phyloP scores from a whole-genome alignment of 176 grass and related monocot species.

The Cenchrus fungigraminus region DNA sequence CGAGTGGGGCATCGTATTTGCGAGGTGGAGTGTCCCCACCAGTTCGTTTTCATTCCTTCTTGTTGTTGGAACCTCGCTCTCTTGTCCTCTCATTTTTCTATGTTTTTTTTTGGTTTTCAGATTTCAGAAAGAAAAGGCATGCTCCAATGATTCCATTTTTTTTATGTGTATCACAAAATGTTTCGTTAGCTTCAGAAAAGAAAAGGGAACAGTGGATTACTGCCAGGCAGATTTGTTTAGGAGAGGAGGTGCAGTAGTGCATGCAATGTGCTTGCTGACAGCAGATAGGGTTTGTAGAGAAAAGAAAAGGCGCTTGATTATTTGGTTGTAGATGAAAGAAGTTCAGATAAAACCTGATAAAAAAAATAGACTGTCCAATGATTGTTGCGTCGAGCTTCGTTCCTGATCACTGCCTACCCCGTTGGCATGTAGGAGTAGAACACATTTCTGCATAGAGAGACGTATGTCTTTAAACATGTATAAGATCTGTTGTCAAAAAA shows the following conservation, averaged over 20 bases:
- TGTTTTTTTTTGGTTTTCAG: neutral
- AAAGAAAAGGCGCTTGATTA: neutral
- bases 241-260: neutral
- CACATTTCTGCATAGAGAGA: conserved; percentile 1
- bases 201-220: neutral
- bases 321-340: neutral
- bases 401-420: neutral
- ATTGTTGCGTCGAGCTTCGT: conserved; percentile 8
- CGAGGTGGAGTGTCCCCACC: conserved; percentile 28
- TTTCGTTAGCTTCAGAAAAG: neutral
- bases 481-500: too few species aligned
- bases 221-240: neutral
- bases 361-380: neutral
- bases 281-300: neutral
- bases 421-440: conserved; percentile 4
- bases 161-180: neutral
- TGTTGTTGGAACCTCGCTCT: conserved; percentile 15
- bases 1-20: conserved; percentile 40
- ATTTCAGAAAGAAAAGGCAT: neutral
- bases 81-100: neutral
- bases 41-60: conserved; percentile 3
- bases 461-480: neutral
- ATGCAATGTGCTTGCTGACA: conserved; percentile 1
- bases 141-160: conserved; percentile 11
- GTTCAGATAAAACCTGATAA: too few species aligned